Percentiles rank a stretch among this genome's conserved stretches.
Conservation (phyloP, 1,139 yeast species). For the Hyphopichia wangnamkhiaoensis region DNA sequence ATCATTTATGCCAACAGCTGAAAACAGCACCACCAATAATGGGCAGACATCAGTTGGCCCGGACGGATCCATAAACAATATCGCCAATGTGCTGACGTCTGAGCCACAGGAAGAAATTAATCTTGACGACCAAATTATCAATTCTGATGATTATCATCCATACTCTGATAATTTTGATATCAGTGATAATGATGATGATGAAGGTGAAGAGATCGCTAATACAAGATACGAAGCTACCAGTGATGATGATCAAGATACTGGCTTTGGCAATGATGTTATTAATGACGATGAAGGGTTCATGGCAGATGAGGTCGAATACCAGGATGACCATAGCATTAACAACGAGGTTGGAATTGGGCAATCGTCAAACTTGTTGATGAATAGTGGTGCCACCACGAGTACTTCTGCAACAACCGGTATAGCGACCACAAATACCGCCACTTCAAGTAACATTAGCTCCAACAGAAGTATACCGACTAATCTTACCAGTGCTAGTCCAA, state of each 20-base stretch:
- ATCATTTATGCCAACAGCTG: constrained; percentile 13
- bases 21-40: constrained; percentile 10
- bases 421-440: constrained; percentile 13
- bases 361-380: constrained; percentile 17
- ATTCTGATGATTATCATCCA: constrained; percentile 29
- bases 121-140: constrained; percentile 50
- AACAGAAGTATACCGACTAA: constrained; percentile 21
- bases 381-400: constrained; percentile 16
- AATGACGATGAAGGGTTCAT: constrained; percentile 47
- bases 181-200: constrained; percentile 18
- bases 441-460: constrained; percentile 13
- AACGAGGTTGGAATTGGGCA: constrained; percentile 13
- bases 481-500: constrained; percentile 13
- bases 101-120: constrained; percentile 27
- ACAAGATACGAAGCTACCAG: constrained; percentile 7
- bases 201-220: constrained; percentile 9
- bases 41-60: constrained; percentile 10
- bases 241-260: constrained; percentile 5
- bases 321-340: constrained; percentile 49
- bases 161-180: constrained; percentile 12
- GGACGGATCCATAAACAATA: constrained; percentile 3
- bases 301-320: constrained; percentile 63
- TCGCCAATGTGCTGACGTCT: constrained; percentile 5
- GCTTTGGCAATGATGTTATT: constrained; percentile 17
- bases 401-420: background rate